Conservation (phyloP, 2,329 filamentous ascomycete genomes). For the Exophiala bonariae region DNA sequence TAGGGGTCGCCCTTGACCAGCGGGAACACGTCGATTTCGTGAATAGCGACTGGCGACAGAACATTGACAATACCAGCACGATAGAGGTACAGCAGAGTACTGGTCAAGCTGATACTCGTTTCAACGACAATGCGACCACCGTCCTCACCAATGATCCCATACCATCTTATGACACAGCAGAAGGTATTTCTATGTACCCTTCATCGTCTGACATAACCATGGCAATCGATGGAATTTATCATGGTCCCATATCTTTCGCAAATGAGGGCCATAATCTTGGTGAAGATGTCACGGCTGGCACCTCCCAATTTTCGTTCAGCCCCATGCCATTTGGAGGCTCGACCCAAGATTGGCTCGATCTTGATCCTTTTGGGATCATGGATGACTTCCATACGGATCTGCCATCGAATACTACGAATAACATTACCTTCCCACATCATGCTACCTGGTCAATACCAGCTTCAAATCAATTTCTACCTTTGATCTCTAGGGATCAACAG, state of each 20-base stretch:
- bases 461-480: background rate
- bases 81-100: background rate
- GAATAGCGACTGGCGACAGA: background rate
- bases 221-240: too few species aligned
- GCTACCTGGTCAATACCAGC: background rate
- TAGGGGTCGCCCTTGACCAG: background rate
- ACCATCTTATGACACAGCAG: slow-evolving; percentile 3
- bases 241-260: too few species aligned
- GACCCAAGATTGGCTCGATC: background rate
- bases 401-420: background rate
- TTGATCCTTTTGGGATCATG: background rate
- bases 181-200: too few species aligned
- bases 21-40: background rate
- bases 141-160: too few species aligned
- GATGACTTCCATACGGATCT: background rate
- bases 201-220: too few species aligned
- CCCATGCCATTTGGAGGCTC: too few species aligned
- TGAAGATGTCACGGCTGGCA: too few species aligned
- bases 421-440: background rate
- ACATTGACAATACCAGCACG: background rate
- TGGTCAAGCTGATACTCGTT: slow-evolving; percentile 15
- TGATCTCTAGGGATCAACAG: background rate
- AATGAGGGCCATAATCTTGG: too few species aligned
- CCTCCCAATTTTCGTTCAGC: too few species aligned
- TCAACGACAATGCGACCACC: slow-evolving; percentile 1